Evolutionary conservation across 441 rosid genomes (phyloP).

Genomic region (Adansonia grandidieri): DNA sequence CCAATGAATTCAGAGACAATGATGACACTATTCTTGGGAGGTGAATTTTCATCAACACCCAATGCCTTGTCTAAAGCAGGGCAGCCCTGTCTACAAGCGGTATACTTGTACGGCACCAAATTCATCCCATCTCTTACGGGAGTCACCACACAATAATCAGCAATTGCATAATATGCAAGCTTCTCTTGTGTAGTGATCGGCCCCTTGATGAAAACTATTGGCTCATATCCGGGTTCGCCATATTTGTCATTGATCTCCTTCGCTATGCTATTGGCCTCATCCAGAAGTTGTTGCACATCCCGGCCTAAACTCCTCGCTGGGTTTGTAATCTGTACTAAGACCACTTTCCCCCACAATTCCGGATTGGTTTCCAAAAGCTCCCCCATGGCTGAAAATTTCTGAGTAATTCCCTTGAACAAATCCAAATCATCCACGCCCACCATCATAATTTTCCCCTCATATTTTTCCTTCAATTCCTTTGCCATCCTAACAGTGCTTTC

Average conservation of each 20-base stretch:
- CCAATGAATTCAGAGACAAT: conserved; percentile 90
- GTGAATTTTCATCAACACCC: conserved; percentile 43
- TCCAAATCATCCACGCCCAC: conserved; percentile 88
- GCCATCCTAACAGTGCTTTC: conserved; percentile 48
- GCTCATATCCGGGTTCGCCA: conserved; percentile 60
- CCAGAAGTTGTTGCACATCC: conserved; percentile 64
- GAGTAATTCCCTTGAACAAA: conserved; percentile 69
- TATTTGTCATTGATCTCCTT: conserved; percentile 51
- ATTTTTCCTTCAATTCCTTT: conserved; percentile 59
- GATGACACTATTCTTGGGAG: conserved; percentile 59
- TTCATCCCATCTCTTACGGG: conserved; percentile 93
- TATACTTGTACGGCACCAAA: conserved; percentile 78
- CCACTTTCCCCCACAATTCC: conserved; percentile 58
- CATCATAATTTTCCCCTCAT: conserved; percentile 55
- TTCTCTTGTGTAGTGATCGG: conserved; percentile 69
- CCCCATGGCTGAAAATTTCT: conserved; percentile 74
- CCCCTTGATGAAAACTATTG: conserved; percentile 60
- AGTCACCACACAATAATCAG: conserved; percentile 80
- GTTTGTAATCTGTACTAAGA: conserved; percentile 77
- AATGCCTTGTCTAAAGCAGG: conserved; percentile 57
- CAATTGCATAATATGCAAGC: conserved; percentile 64
- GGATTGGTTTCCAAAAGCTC: conserved; percentile 56
- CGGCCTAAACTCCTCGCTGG: conserved; percentile 79
- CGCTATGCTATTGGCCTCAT: conserved; percentile 46
- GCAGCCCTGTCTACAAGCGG: conserved; percentile 75